Percentiles rank a stretch among this genome's conserved stretches.
Evolutionary conservation across 1,284 basidiomycete species (phyloP).

Genomic region (Sanghuangporus baumii): DNA sequence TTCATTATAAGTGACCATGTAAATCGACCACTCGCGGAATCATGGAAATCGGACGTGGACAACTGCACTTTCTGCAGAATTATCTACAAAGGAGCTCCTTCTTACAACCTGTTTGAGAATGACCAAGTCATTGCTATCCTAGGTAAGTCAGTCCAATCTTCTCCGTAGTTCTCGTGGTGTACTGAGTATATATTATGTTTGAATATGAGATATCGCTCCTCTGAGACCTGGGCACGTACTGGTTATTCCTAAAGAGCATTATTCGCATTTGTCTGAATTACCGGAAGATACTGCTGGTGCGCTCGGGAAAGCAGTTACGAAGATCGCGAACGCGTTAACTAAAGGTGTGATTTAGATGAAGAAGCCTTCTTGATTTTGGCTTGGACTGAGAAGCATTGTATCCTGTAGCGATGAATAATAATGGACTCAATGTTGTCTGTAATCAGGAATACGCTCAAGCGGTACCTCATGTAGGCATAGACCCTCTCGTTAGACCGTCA

Average conservation of each 20-base stretch:
- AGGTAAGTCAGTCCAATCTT: slow-evolving; percentile 33
- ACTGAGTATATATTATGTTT: not conserved
- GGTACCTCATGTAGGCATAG: slow-evolving; percentile 59
- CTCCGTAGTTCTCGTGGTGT: not conserved
- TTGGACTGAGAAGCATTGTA: not conserved
- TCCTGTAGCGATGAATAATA: slow-evolving; percentile 51
- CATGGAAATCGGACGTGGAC: slow-evolving; percentile 40
- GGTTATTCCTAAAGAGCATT: slow-evolving; percentile 62
- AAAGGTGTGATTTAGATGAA: slow-evolving; percentile 36
- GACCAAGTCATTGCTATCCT: slow-evolving; percentile 66
- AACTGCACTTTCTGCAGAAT: slow-evolving; percentile 62
- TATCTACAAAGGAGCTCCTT: slow-evolving; percentile 40
- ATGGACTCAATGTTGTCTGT: slow-evolving; percentile 66
- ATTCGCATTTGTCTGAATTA: slow-evolving; percentile 56
- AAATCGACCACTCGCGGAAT: slow-evolving; percentile 34
- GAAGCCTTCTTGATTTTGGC: too few relatives aligned
- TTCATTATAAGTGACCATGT: slow-evolving; percentile 65
- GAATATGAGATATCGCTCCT: slow-evolving; percentile 57
- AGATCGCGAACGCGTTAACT: slow-evolving; percentile 55
- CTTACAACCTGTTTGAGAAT: slow-evolving; percentile 54
- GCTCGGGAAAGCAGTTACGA: slow-evolving; percentile 52
- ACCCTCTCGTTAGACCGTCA: not conserved
- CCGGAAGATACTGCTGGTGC: slow-evolving; percentile 56
- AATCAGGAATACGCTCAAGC: slow-evolving; percentile 81
- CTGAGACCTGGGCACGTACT: slow-evolving; percentile 63